These are phyloP conservation scores for Celoporthe dispersa DNA, from an alignment of 2,329 filamentous ascomycete genomes.

Conservation along the genomic window DNA sequence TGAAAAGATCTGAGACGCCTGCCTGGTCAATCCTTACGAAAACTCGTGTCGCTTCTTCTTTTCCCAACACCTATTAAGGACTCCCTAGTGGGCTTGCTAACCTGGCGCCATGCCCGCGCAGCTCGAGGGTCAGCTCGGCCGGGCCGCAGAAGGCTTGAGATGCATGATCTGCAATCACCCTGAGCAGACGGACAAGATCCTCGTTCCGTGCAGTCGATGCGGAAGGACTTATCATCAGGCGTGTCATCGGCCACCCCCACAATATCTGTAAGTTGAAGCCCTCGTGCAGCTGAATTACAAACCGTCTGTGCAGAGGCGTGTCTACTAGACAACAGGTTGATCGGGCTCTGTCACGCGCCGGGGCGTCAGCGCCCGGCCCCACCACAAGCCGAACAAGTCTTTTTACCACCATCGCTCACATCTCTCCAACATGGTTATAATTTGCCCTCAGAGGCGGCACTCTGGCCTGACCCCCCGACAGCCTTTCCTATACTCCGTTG, in stretches of 20 bases:
- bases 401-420: background rate
- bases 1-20: conserved; percentile 77
- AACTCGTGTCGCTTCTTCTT: conserved; percentile 20
- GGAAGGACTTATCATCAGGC: conserved; percentile 33
- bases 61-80: conserved; percentile 4
- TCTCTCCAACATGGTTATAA: background rate
- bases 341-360: background rate
- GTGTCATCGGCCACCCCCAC: conserved; percentile 34
- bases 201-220: conserved; percentile 34
- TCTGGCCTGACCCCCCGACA: background rate
- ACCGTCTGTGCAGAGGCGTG: background rate
- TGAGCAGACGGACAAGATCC: conserved; percentile 31
- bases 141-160: conserved; percentile 5
- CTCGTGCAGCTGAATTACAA: background rate
- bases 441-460: background rate
- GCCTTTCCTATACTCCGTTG: background rate
- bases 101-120: conserved; percentile 19
- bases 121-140: conserved; percentile 8
- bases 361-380: conserved; percentile 14
- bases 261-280: conserved; percentile 20
- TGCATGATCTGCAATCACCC: conserved; percentile 23
- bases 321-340: background rate
- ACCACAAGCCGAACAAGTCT: background rate
- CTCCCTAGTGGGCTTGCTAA: conserved; percentile 18
- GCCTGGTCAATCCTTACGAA: conserved; percentile 29